Base-by-base conservation (phyloP, 345 rosid genomes). In the Sonneratia caseolaris region DNA sequence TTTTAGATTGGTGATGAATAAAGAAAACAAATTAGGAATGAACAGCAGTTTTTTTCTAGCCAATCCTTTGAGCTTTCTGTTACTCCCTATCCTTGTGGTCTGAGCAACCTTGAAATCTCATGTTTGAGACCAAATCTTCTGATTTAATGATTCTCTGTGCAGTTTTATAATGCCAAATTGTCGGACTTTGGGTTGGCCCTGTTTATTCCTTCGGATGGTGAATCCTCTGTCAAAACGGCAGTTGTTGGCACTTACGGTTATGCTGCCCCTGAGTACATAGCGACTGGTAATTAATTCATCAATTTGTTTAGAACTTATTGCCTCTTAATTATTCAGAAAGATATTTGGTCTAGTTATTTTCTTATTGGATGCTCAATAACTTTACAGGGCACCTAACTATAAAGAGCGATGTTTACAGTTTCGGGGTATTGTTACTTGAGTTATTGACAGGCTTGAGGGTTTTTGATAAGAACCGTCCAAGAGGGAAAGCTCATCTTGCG, bases 121-220 rank as follows among this genome's bases (percentile, higher is more conserved):
- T 21, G 7, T 36, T 12, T 9, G 47, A 7, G 36, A 5, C 9
- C 22, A 32, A 16, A 7, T 37, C 24, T 66, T 66, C 1, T 35
- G 45, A 37, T 22, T 59, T 40, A 27, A 11, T 6, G 37, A 59
- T 64, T 59, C 0, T 0, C 47, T 12, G 22, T 37, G 56, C 49
- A 74, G 77, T 19, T 4, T 53, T 70, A 61, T 32, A 64, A 62
- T 22, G 77, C 73, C 15, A 74, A 48, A 70, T 11, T 74, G 22
- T 69, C 77, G 22, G 77, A 74, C 45, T 74, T 74, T 38, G 77
- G 77, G 24, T 70, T 74, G 69, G 77, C 77, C 15, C 64, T 45
- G 18, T 43, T 42, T 36, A 73, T 68, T 36, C 77, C 73, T 35
- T n/a, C 43, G 2, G 72, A 12, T 19, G 69, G 37, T 22, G n/a